Percentiles rank a stretch among this genome's conserved stretches.
phyloP scores from a whole-genome alignment of 2,329 filamentous ascomycete genomes.

The Aspergillus hiratsukae region DNA sequence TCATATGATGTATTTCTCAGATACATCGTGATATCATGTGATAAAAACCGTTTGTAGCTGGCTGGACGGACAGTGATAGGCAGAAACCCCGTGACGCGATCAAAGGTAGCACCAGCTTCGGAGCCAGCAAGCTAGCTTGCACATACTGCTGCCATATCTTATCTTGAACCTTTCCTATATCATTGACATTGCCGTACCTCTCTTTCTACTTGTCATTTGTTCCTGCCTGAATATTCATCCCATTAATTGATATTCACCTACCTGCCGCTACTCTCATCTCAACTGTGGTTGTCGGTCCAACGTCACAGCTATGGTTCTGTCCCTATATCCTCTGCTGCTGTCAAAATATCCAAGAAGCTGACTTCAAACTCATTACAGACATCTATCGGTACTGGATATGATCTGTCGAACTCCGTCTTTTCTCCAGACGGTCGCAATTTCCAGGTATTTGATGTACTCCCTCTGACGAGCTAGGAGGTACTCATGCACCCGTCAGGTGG shows the following conservation, averaged over 20 bases:
- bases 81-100: conserved; percentile 29
- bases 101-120: background rate
- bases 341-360: conserved; percentile 12
- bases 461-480: background rate
- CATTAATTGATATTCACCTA: conserved; percentile 4
- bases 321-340: background rate
- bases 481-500: conserved; percentile 51
- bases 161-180: background rate
- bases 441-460: conserved; percentile 56
- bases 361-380: conserved; percentile 56
- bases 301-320: conserved; percentile 17
- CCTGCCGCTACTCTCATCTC: conserved; percentile 1
- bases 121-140: background rate
- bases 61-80: conserved; percentile 1
- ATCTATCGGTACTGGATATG: conserved; percentile 99
- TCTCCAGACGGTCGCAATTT: conserved; percentile 98
- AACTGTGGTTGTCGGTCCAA: conserved; percentile 3
- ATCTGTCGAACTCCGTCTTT: conserved; percentile 99
- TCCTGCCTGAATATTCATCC: background rate
- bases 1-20: background rate
- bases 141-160: background rate
- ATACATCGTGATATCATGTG: conserved; percentile 11
- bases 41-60: background rate
- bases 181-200: background rate
- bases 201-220: background rate